Evolutionary conservation across 2,329 filamentous ascomycete species (phyloP).

Genomic region (Epichloe brachyelytri): DNA sequence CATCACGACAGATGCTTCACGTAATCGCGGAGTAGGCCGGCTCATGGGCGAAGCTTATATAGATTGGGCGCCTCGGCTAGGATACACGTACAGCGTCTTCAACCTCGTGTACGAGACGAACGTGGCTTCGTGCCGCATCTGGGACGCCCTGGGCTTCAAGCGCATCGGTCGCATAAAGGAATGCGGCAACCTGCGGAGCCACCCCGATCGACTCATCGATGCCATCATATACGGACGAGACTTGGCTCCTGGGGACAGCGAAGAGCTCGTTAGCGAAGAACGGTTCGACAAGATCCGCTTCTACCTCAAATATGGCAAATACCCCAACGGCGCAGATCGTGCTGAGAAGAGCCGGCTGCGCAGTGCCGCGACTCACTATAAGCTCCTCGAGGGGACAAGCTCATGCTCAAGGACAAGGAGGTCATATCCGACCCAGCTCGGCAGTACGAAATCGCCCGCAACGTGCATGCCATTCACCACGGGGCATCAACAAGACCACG

Average conservation of each 20-base stretch:
- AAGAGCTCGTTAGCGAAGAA: constrained; percentile 84
- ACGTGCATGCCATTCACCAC: constrained; percentile 62
- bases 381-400: constrained; percentile 63
- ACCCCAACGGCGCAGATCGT: constrained; percentile 83
- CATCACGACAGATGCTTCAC: constrained; percentile 58
- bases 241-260: constrained; percentile 44
- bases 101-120: constrained; percentile 93
- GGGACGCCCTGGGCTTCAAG: constrained; percentile 88
- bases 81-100: constrained; percentile 87
- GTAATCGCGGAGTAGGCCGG: constrained; percentile 61
- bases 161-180: constrained; percentile 73
- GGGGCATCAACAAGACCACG: constrained; percentile 98
- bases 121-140: constrained; percentile 77
- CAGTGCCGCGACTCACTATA: constrained; percentile 91
- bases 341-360: constrained; percentile 91
- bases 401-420: constrained; percentile 97
- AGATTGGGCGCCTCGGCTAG: constrained; percentile 66
- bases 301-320: constrained; percentile 89
- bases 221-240: constrained; percentile 68
- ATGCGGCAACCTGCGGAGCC: constrained; percentile 55
- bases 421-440: constrained; percentile 81
- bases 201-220: constrained; percentile 56
- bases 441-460: constrained; percentile 80
- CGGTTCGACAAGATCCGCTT: constrained; percentile 98
- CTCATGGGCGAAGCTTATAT: constrained; percentile 67